Conservation (phyloP, 2,329 filamentous ascomycete genomes). For the Ophiostoma sp. region DNA sequence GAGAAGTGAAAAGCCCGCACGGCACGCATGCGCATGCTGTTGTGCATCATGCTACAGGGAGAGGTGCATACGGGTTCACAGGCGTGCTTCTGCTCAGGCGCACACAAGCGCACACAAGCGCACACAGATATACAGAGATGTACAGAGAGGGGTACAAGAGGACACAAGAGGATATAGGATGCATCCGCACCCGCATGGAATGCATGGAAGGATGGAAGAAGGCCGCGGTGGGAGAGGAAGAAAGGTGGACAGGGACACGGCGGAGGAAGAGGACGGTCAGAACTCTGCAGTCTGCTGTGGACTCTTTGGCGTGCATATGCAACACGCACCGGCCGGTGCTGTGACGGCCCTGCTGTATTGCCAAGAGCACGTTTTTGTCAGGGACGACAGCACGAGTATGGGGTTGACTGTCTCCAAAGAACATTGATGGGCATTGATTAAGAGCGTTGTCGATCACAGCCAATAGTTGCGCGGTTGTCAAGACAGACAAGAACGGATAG, state of each 20-base stretch:
- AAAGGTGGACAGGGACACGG: not conserved
- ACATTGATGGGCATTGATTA: not conserved
- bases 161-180: not conserved
- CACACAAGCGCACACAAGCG: not conserved
- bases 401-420: not conserved
- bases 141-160: not conserved
- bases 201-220: constrained; percentile 14
- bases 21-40: not conserved
- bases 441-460: not conserved
- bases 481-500: not conserved
- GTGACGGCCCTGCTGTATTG: not conserved
- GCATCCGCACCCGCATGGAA: constrained; percentile 7
- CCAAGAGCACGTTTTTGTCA: constrained; percentile 15
- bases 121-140: not conserved
- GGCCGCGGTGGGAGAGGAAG: not conserved
- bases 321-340: not conserved
- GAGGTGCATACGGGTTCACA: not conserved
- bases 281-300: not conserved
- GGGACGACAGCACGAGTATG: not conserved
- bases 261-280: not conserved
- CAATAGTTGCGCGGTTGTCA: not conserved
- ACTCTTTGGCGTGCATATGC: not conserved
- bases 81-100: not conserved
- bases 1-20: not conserved
- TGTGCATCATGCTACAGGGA: not conserved